Percentiles rank a stretch among this genome's conserved stretches.
These are phyloP conservation scores for Aphanocladium album DNA, from an alignment of 2,329 filamentous ascomycete genomes.

Conservation along the genomic window DNA sequence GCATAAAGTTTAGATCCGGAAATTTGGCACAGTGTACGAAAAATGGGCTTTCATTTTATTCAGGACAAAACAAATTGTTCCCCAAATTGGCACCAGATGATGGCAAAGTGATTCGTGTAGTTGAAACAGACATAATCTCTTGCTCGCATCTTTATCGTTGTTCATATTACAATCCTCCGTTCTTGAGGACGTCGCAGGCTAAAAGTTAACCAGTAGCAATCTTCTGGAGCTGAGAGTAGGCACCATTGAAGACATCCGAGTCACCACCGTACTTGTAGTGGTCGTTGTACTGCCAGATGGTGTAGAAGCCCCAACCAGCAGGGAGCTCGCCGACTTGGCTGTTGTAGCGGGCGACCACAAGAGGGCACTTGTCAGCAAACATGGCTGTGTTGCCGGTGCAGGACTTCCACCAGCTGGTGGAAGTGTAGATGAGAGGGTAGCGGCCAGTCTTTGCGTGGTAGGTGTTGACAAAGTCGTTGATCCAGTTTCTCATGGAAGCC, in stretches of 20 bases:
- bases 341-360: slow-evolving; percentile 41
- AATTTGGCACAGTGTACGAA: too few species aligned
- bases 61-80: too few species aligned
- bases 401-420: slow-evolving; percentile 45
- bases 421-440: slow-evolving; percentile 49
- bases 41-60: too few species aligned
- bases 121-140: too few species aligned
- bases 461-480: slow-evolving; percentile 45
- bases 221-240: slow-evolving; percentile 2
- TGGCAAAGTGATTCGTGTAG: too few species aligned
- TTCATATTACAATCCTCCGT: too few species aligned
- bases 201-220: background rate
- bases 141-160: too few species aligned
- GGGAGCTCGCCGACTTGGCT: slow-evolving; percentile 38
- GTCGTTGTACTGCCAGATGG: slow-evolving; percentile 52
- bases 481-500: slow-evolving; percentile 44
- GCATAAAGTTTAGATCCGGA: too few species aligned
- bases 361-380: slow-evolving; percentile 40
- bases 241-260: slow-evolving; percentile 48
- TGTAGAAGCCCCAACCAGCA: slow-evolving; percentile 46
- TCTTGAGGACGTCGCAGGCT: background rate
- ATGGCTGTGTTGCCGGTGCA: slow-evolving; percentile 46
- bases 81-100: too few species aligned
- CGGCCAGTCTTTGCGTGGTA: slow-evolving; percentile 41
- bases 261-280: slow-evolving; percentile 47